Percentiles rank a stretch among this genome's conserved stretches.
Conservation (phyloP, 2,329 filamentous ascomycete genomes). For the Cordyceps cicadae region DNA sequence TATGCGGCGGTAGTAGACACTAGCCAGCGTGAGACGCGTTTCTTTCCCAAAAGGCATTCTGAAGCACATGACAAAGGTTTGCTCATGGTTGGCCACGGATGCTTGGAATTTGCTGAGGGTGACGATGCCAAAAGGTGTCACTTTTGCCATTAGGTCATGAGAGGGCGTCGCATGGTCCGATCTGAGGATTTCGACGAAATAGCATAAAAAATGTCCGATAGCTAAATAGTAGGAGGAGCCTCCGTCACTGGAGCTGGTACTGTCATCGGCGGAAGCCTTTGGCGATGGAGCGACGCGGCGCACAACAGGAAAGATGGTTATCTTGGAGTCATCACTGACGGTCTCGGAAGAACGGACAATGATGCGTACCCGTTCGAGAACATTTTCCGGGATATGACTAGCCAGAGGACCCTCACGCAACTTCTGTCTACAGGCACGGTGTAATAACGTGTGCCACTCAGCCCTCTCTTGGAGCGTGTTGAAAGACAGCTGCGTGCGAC, state of each 20-base stretch:
- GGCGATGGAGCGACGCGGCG: constrained; percentile 35
- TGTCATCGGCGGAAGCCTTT: constrained; percentile 34
- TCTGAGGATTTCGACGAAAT: constrained; percentile 42
- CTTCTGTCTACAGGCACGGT: constrained; percentile 32
- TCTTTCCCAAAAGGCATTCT: constrained; percentile 37
- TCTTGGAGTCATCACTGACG: constrained; percentile 21
- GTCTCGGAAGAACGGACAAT: constrained; percentile 39
- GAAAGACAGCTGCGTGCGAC: constrained; percentile 42
- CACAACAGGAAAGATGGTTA: constrained; percentile 43
- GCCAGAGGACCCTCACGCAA: constrained; percentile 27
- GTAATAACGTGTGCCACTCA: constrained; percentile 40
- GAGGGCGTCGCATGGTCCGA: constrained; percentile 33
- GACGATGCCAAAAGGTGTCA: constrained; percentile 44
- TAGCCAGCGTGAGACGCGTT: constrained; percentile 42
- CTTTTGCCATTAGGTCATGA: constrained; percentile 40
- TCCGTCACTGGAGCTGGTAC: constrained; percentile 38
- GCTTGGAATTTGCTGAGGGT: constrained; percentile 44
- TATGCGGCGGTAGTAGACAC: constrained; percentile 45
- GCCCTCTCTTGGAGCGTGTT: constrained; percentile 39
- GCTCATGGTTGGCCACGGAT: constrained; percentile 43
- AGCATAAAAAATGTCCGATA: constrained; percentile 44
- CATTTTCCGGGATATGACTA: constrained; percentile 35
- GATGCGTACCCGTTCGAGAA: constrained; percentile 37
- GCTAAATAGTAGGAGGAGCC: constrained; percentile 47
- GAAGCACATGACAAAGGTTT: constrained; percentile 48